Conservation (phyloP, 305 asterid species). For the Fraxinus greggii region DNA sequence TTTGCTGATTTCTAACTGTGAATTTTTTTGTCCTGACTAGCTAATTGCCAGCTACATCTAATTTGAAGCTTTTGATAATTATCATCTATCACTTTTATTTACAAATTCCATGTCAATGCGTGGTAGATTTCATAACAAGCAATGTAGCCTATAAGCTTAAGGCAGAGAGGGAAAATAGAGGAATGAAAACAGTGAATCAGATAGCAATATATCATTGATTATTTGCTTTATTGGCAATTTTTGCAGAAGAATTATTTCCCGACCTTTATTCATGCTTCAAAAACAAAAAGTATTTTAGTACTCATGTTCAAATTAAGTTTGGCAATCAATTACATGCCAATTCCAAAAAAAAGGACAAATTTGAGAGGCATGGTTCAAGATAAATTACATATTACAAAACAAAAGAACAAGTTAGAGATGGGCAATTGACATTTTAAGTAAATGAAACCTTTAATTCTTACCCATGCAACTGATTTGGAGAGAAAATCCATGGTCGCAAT, state of each 20-base stretch:
- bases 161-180: neutral
- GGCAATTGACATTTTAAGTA: slow-evolving; percentile 6
- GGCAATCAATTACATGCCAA: neutral
- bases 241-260: neutral
- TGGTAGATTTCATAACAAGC: neutral
- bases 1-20: neutral
- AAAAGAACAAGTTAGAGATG: neutral
- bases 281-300: neutral
- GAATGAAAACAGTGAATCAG: neutral
- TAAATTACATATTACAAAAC: neutral
- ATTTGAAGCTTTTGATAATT: neutral
- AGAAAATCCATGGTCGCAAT: slow-evolving; percentile 70
- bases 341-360: slow-evolving; percentile 2
- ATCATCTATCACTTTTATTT: neutral
- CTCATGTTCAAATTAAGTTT: slow-evolving; percentile 8
- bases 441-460: slow-evolving; percentile 33
- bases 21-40: neutral
- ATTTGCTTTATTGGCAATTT: slow-evolving; percentile 4
- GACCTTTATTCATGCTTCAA: neutral
- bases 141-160: slow-evolving; percentile 12
- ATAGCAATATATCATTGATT: neutral
- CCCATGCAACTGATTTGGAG: slow-evolving; percentile 71
- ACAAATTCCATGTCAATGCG: neutral
- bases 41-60: slow-evolving; percentile 1
- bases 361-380: slow-evolving; percentile 6